Conservation (phyloP, 345 rosid species). For the Adansonia digitata region DNA sequence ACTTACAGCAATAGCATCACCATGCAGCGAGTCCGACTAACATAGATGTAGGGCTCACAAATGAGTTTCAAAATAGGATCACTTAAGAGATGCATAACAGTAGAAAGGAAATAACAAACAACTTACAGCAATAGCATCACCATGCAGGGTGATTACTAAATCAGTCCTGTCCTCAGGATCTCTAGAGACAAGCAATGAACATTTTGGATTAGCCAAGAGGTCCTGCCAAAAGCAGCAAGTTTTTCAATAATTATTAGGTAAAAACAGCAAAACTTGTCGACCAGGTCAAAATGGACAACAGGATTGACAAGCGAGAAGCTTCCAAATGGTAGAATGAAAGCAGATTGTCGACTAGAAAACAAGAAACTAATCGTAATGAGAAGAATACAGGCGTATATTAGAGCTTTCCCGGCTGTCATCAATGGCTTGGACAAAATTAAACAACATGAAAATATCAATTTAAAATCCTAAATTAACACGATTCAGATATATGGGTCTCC, state of each 20-base stretch:
- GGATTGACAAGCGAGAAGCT: background rate
- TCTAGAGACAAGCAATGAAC: conserved; percentile 79
- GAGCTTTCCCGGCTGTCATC: background rate
- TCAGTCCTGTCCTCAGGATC: conserved; percentile 89
- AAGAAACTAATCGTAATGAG: background rate
- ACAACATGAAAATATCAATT: background rate
- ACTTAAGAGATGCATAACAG: background rate
- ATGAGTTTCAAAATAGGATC: too few species aligned
- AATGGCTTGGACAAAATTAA: background rate
- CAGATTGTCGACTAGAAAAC: background rate
- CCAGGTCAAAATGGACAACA: background rate
- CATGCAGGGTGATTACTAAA: conserved; percentile 75
- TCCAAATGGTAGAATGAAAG: background rate
- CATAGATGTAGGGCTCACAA: too few species aligned
- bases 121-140: conserved; percentile 79
- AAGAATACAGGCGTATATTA: background rate
- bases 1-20: conserved; percentile 79
- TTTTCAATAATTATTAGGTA: conserved; percentile 5
- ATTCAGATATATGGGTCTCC: background rate
- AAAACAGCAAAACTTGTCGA: background rate
- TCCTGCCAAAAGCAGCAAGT: conserved; percentile 48
- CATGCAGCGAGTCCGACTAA: too few species aligned
- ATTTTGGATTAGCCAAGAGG: conserved; percentile 71
- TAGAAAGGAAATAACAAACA: conserved; percentile 1
- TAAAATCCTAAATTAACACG: background rate